Evolutionary conservation across 768 basidiomycete species (phyloP), one percentile per base, ranked within the genome.

Genomic region (Boletus vermiculosoides): DNA sequence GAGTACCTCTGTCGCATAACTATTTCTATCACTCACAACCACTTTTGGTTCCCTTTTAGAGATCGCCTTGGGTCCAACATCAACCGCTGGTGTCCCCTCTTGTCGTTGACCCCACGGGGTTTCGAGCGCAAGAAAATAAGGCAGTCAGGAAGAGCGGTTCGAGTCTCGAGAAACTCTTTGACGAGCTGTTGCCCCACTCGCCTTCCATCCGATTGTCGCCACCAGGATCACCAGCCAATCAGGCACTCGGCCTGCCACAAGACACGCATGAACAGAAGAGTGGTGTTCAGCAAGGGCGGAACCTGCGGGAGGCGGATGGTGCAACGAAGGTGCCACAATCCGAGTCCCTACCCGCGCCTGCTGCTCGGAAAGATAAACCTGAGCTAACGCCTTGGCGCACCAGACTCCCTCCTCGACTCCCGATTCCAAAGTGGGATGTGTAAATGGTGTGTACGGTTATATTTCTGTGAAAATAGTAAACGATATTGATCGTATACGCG

Each of bases 371-470:
- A 20, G 52, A 59, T 12, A 55, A 56, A 55, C 53, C 55, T 31
- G 44, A 54, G 22, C 42, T 56, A 15, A 20, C 22, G 15, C 50
- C 55, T 5, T 71, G 71, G 67, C 62, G 66, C 25, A 68, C 56
- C 13, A 60, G 63, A 42, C 63, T 71, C 28, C 71, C 70, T 20
- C 63, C 69, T 51, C 67, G 71, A 10, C 62, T 39, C 11, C 71
- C 70, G 13, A 70, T 71, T 42, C 70, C 70, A 23, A 71, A 68
- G 55, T 71, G 70, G 70, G 69, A 69, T 23, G 11, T 56, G 15
- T 70, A 45, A 30, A 44, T 9, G 20, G n/a, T 20, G 5, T 22
- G 45, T 25, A 15, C 11, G 2, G 11, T 20, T 5, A 13, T 33
- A 20, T 45, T 56, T 41, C 23, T 40, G 25, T 30, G 25, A 34